Conservation (phyloP, 2,329 filamentous ascomycete genomes). For the Aureobasidium uvarum region DNA sequence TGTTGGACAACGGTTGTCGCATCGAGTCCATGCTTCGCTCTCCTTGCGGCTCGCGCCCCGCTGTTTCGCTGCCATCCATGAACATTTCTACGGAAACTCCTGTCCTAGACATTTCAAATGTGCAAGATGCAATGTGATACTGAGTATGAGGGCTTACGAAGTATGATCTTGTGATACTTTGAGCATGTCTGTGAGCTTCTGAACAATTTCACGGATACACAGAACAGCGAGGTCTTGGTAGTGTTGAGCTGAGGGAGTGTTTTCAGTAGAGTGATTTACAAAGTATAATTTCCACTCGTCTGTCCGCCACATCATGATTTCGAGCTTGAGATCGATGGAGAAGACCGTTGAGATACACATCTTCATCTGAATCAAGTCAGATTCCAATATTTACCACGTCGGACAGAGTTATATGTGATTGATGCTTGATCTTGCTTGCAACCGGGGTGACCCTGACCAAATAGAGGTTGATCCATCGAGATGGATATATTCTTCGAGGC, state of each 20-base stretch:
- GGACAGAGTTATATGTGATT: neutral
- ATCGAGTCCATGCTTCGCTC: neutral
- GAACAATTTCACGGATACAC: neutral
- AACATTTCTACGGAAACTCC: neutral
- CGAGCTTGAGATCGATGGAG: neutral
- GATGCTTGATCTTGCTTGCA: neutral
- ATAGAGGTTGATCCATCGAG: neutral
- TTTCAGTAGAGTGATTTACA: neutral
- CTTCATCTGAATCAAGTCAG: neutral
- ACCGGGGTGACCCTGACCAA: neutral
- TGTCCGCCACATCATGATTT: neutral
- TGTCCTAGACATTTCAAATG: neutral
- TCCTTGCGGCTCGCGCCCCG: neutral
- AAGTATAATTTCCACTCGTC: neutral
- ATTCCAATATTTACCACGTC: fast-evolving
- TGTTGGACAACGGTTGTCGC: neutral
- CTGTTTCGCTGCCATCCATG: neutral
- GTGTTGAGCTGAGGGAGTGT: neutral
- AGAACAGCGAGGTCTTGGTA: too few relatives aligned
- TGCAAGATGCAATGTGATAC: too few relatives aligned
- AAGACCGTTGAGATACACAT: neutral
- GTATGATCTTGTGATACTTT: too few relatives aligned
- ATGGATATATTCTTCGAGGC: neutral
- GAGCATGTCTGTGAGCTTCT: neutral
- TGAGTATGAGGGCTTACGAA: too few relatives aligned